Base-by-base conservation (phyloP, 306 rosid genomes). In the Alnus glutinosa region DNA sequence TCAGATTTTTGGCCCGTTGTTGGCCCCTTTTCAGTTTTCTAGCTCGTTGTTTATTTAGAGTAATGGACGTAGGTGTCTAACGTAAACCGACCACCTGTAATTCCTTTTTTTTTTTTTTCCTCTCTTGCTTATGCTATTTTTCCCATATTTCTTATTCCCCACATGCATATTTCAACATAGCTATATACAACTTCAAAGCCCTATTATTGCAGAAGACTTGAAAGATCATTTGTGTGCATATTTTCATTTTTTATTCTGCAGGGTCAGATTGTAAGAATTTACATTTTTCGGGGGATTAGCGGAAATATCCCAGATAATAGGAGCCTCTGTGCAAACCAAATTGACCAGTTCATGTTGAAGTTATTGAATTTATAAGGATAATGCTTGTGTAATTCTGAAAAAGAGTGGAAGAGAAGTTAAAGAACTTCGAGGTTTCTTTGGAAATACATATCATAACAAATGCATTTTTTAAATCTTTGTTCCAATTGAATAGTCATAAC, bases 371-470 rank as follows among this genome's bases (percentile, higher is more conserved):
- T 51, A 28, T 12, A 80, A 80, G 84, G 15, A 49, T 68, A 66
- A 37, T 69, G 47, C 34, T 73, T 50, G 73, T 48, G 73, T 78
- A 44, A 34, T 48, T 32, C 34, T 73, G 80, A 69, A 79, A 82
- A 73, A 77, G 77, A 63, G 67, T 10, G 36, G 54, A 66, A 62
- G 19, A 1, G 80, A 28, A 11, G 5, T 18, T 51, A 9, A 70
- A 70, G 36, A 37, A 46, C 54, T 8, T 9, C 30, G 66, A 42
- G 5, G 66, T 54, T 44, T 49, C 63, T 42, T 49, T 9, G 1
- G 42, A 47, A 61, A 36, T 58, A 61, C 58, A 36, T 78, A 28
- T 39, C 55, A 10, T 10, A 69, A 4, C 36, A 3, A 13, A 57
- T 23, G 28, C 49, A 9, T 30, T 76, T 48, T 30, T 15, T 36